Percentiles rank a stretch among this genome's conserved stretches.
These are phyloP conservation scores for Penicillium bovifimosum DNA, from an alignment of 495 filamentous ascomycete genomes.

Conservation along the genomic window DNA sequence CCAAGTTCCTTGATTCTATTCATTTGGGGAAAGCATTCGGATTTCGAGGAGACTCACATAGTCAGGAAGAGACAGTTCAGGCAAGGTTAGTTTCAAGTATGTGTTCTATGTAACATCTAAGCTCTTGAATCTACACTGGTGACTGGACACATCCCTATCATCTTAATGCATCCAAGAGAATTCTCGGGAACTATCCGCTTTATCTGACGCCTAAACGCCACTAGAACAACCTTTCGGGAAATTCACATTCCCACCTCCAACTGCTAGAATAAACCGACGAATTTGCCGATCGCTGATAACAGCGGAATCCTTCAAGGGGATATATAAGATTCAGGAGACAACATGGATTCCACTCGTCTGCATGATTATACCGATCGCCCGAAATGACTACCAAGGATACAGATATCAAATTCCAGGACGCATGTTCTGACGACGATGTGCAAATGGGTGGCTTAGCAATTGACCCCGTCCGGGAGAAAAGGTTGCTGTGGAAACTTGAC, in stretches of 20 bases:
- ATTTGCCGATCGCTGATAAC: constrained; percentile 10
- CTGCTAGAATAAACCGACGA: constrained; percentile 6
- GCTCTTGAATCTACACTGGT: too few relatives aligned
- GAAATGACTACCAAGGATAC: constrained; percentile 7
- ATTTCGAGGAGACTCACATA: not conserved
- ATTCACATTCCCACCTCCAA: not conserved
- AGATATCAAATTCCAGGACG: constrained; percentile 5
- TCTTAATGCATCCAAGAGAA: not conserved
- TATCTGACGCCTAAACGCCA: not conserved
- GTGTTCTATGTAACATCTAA: too few relatives aligned
- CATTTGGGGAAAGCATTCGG: not conserved
- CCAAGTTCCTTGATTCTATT: not conserved
- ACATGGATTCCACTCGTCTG: not conserved
- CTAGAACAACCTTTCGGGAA: constrained; percentile 4
- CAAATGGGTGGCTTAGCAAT: constrained; percentile 9
- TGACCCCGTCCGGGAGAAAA: constrained; percentile 10
- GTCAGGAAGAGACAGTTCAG: too few relatives aligned
- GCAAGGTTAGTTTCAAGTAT: too few relatives aligned
- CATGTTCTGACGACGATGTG: constrained; percentile 9
- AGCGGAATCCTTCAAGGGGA: not conserved
- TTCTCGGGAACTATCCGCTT: not conserved
- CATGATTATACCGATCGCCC: not conserved
- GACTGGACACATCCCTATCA: too few relatives aligned
- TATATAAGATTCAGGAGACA: not conserved
- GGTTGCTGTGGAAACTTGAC: constrained; percentile 12